These are phyloP conservation scores for Saturnispora bothae DNA, from an alignment of 805 yeast genomes.

Conservation along the genomic window DNA sequence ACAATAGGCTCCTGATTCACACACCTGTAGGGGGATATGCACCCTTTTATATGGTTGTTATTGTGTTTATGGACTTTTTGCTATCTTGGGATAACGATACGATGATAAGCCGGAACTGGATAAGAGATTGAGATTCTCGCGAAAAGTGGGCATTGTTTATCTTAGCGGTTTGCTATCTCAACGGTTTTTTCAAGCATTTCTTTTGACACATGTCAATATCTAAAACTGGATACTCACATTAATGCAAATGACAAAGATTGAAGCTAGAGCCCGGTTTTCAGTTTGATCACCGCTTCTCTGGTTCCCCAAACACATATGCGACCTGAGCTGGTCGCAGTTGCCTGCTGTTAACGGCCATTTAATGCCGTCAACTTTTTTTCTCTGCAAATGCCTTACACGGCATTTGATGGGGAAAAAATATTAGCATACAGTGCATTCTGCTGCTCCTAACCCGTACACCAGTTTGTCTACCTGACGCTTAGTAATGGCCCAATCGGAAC, in stretches of 20 bases:
- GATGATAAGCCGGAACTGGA: not conserved
- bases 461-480: constrained; percentile 79
- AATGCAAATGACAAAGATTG: not conserved
- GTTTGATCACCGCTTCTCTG: no score
- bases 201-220: no score
- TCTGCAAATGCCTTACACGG: not conserved
- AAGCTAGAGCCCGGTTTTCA: no score
- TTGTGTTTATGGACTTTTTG: not conserved
- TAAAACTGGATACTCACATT: no score
- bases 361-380: constrained; percentile 2
- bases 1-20: no score
- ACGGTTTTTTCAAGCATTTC: no score
- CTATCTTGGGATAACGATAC: not conserved
- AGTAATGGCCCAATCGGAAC: constrained; percentile 78
- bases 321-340: not conserved
- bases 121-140: not conserved
- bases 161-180: no score
- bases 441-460: constrained; percentile 88
- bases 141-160: no score
- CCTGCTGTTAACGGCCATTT: not conserved
- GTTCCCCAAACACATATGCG: no score
- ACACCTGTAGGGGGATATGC: no score
- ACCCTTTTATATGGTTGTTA: no score
- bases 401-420: not conserved
- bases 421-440: constrained; percentile 45